These are phyloP conservation scores for Suillus subluteus DNA, from an alignment of 768 basidiomycete genomes.

Conservation along the genomic window DNA sequence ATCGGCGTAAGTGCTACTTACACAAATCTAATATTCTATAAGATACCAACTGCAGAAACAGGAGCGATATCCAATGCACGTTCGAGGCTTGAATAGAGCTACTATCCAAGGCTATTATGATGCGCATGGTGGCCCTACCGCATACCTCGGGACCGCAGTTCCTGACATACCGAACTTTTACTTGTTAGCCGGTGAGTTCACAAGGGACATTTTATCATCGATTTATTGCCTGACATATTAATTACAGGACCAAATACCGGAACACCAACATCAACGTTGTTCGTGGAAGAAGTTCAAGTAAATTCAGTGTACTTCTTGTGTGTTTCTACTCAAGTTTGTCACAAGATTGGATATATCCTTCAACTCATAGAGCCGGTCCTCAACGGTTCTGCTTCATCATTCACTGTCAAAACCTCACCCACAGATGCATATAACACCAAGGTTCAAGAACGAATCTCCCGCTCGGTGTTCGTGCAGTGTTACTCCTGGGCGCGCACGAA, in stretches of 20 bases:
- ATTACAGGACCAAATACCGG: conserved; percentile 31
- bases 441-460: conserved; percentile 23
- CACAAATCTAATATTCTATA: neutral
- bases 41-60: conserved; percentile 2
- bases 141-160: conserved; percentile 36
- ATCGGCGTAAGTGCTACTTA: conserved; percentile 22
- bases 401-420: conserved; percentile 26
- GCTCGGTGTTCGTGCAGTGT: conserved; percentile 33
- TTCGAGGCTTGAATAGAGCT: conserved; percentile 27
- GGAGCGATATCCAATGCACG: conserved; percentile 26
- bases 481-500: conserved; percentile 45
- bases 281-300: conserved; percentile 34
- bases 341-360: conserved; percentile 31
- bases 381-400: conserved; percentile 23
- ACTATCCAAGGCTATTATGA: conserved; percentile 34
- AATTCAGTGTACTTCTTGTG: neutral
- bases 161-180: conserved; percentile 43
- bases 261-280: conserved; percentile 29
- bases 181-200: conserved; percentile 31
- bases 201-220: neutral
- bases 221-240: neutral
- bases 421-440: conserved; percentile 33
- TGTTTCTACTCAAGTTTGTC: neutral
- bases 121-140: conserved; percentile 35
- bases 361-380: conserved; percentile 36